Conservation (phyloP, 371 early-diverging fungal genomes). For the Encephalitozoon hellem region DNA sequence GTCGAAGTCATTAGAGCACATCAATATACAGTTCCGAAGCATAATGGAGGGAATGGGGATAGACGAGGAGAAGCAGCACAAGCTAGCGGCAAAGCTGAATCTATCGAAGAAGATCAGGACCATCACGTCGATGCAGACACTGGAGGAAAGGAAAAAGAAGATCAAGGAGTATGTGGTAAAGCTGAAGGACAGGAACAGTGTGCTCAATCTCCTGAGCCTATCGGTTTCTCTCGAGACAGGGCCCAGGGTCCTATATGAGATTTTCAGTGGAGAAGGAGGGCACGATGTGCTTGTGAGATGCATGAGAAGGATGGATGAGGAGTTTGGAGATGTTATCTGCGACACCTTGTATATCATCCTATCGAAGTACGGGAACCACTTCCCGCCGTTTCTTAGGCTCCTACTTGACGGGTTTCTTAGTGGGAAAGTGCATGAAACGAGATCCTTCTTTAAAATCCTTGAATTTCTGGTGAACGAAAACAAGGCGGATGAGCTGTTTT, state of each 20-base stretch:
- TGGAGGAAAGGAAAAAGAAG: slow-evolving; percentile 33
- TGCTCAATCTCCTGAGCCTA: slow-evolving; percentile 23
- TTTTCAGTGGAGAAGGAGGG: slow-evolving; percentile 8
- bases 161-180: slow-evolving; percentile 18
- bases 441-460: neutral
- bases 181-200: slow-evolving; percentile 1
- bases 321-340: neutral
- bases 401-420: slow-evolving; percentile 3
- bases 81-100: slow-evolving; percentile 14
- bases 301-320: slow-evolving; percentile 9
- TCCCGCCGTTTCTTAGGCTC: slow-evolving; percentile 12
- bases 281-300: slow-evolving; percentile 14
- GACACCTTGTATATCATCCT: neutral
- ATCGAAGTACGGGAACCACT: slow-evolving; percentile 4
- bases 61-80: slow-evolving; percentile 23
- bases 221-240: neutral
- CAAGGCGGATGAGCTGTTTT: neutral
- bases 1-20: slow-evolving; percentile 25
- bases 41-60: slow-evolving; percentile 20
- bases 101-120: slow-evolving; percentile 35
- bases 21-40: slow-evolving; percentile 25
- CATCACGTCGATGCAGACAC: slow-evolving; percentile 15
- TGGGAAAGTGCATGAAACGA: neutral
- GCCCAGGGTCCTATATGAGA: neutral
- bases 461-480: neutral